Base-by-base conservation (phyloP, 2,329 filamentous ascomycete genomes). In the Talaromyces sp. region DNA sequence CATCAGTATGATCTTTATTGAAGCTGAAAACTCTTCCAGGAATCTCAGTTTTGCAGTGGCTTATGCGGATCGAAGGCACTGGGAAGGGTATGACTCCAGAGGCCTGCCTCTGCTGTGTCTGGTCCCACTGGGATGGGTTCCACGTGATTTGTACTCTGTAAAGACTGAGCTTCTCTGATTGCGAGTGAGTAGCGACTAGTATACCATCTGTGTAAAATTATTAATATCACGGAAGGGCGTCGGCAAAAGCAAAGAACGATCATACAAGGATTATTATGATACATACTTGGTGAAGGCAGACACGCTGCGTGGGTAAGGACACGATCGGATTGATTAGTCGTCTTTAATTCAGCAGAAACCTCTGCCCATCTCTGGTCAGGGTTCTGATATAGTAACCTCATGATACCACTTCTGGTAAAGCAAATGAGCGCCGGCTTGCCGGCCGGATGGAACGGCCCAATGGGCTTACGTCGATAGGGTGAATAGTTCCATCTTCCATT, bases 241-340 rank as follows among this genome's bases (percentile, higher is more conserved):
- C 4, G 28, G 16, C 16, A n/a, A 21, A n/a, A 54, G 8, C 35
- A 23, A 35, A 42, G 9, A 23, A 33, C 42, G 28, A 50, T 14
- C 16, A 46, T 12, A 16, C 50, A 67, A 59, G 35, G n/a, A 33
- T 25, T 64, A 25, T 52, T 42, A 25, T 50, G 65, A 31, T 28
- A 56, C 59, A 33, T 76, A 91, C 90, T 86, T 75, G 88, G 91
- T 61, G 93, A 90, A 2, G 89, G 86, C 63, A 88, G 85, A 65
- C 92, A 80, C 42, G 90, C 84, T 11, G 91, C 91, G 77, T 96
- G 92, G 0, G 91, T 92, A 58, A 93, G 83, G n/a, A 91, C 75
- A 66, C 92, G 88, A 66, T 92, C 87, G 0, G 88, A 87, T 37
- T 87, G 87, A 31, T 86, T 83, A 62, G 91, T 82, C 65, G 86